Percentiles rank a stretch among this genome's conserved stretches.
Evolutionary conservation across 1,284 basidiomycete genomes (phyloP).

Genomic region (Mycosarcoma maydis): DNA sequence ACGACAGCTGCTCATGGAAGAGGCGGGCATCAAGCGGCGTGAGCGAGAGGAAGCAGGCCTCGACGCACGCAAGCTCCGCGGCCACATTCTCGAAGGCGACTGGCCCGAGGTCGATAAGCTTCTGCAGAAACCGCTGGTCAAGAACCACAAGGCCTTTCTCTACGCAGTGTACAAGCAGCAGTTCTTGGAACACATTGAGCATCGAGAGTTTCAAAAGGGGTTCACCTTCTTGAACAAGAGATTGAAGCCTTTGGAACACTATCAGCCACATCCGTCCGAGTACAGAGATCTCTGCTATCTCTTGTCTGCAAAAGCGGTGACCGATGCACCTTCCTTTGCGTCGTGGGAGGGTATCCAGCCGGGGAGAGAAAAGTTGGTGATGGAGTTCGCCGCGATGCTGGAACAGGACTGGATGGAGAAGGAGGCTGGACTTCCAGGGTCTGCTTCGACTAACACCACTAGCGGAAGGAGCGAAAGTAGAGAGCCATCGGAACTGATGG

Average conservation of each 20-base stretch:
- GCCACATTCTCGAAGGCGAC: conserved; percentile 70
- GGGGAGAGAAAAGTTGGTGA: conserved; percentile 68
- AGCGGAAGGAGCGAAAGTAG: conserved; percentile 6
- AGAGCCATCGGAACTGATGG: conserved; percentile 24
- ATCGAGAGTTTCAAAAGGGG: conserved; percentile 68
- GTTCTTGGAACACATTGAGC: conserved; percentile 70
- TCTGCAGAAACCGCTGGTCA: conserved; percentile 66
- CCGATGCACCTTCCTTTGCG: conserved; percentile 69
- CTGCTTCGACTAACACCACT: conserved; percentile 3
- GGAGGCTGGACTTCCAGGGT: conserved; percentile 38
- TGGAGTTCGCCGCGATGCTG: conserved; percentile 60
- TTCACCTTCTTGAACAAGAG: conserved; percentile 71
- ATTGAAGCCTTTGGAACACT: conserved; percentile 70
- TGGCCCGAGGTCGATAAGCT: conserved; percentile 69
- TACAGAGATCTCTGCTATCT: conserved; percentile 70
- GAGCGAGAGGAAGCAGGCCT: conserved; percentile 62
- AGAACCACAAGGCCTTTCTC: conserved; percentile 70
- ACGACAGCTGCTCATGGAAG: conserved; percentile 67
- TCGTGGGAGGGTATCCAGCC: conserved; percentile 70
- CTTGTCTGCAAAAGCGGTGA: conserved; percentile 68
- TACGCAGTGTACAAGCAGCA: conserved; percentile 68
- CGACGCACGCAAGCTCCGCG: conserved; percentile 68
- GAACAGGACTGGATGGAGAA: conserved; percentile 60
- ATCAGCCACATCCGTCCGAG: conserved; percentile 70
- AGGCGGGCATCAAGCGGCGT: conserved; percentile 63